Evolutionary conservation across 2,329 filamentous ascomycete genomes (phyloP), one percentile per base, ranked within the genome.

Genomic region (Claviceps sp.): DNA sequence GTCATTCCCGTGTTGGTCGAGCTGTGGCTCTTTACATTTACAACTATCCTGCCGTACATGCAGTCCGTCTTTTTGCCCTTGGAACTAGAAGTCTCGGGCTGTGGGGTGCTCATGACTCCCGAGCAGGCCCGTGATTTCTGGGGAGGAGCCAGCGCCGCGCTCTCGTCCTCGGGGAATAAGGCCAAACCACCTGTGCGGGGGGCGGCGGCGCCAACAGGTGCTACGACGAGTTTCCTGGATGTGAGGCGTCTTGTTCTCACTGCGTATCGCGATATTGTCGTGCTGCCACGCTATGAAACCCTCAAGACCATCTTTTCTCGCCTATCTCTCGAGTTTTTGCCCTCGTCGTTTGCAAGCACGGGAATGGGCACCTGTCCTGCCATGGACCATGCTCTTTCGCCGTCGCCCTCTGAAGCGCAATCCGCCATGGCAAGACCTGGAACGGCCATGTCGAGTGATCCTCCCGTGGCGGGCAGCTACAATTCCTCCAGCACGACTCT

Each of bases 31-130:
- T 83, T 93, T 47, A 90, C 93, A 0, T 96, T 96, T 61, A 91
- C 88, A 2, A 86, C 81, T 6, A 87, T 97, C 40, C 70, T 97
- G 5, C 93, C 93, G 0, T 97, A 95, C 63, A 83, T 98, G 60
- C 91, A 97, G 70, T 89, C 91, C 1, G 90, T 96, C 1, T 96
- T 98, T 63, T 72, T 98, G 1, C 93, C 90, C 0, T 72, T 98
- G 1, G 93, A 98, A 62, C 78, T 95, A 11, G 93, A 98, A 64
- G 95, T 98, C 64, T 84, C 88, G 50, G 93, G 91, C 5, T 78
- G 79, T 47, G 93, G 93, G 16, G 74, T 81, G 0, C 78, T 97
- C 52, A 84, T 97, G 78, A 83, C 78, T 0, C 67, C 78, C 0
- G 82, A 88, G 5, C 85, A 94, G 67, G 86, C 90, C 4, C 81